A percentile compares a stretch with the other conserved stretches of the same genome.
Evolutionary conservation across 257 asterid species (phyloP).

Genomic region (Nicotiana tomentosiformis): DNA sequence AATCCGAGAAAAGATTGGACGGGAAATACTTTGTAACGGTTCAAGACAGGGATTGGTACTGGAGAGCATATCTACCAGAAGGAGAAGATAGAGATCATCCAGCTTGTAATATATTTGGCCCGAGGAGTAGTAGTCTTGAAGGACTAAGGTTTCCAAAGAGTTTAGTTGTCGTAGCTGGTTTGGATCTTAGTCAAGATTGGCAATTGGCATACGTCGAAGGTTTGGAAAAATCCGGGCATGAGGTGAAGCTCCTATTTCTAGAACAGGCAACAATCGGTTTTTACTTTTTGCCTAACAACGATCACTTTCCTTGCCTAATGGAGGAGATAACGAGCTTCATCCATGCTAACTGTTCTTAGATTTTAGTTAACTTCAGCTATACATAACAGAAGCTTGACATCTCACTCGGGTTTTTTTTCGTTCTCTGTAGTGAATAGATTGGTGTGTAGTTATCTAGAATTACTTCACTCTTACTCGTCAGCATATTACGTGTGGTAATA

Average conservation of each 20-base stretch:
- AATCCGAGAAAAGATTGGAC: conserved; percentile 55
- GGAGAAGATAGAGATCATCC: conserved; percentile 86
- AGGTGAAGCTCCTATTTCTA: conserved; percentile 48
- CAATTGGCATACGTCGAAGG: conserved; percentile 68
- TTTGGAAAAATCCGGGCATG: conserved; percentile 36
- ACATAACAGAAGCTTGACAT: conserved; percentile 18
- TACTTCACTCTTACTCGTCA: background rate
- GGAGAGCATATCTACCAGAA: conserved; percentile 78
- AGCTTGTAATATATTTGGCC: conserved; percentile 78
- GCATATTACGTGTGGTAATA: background rate
- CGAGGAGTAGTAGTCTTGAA: conserved; percentile 38
- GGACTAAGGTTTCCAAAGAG: conserved; percentile 51
- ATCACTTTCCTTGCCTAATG: conserved; percentile 60
- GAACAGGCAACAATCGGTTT: conserved; percentile 78
- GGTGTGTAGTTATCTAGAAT: conserved; percentile 17
- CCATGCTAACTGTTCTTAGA: conserved; percentile 19
- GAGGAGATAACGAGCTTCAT: conserved; percentile 42
- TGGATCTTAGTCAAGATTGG: conserved; percentile 85
- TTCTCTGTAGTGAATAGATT: background rate
- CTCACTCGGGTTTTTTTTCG: background rate
- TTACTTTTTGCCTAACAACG: conserved; percentile 80
- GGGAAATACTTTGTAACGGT: conserved; percentile 68
- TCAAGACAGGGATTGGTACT: conserved; percentile 83
- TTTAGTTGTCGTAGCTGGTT: conserved; percentile 74
- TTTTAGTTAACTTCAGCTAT: background rate